Conservation (phyloP, 257 asterid genomes). For the Catharanthus roseus region DNA sequence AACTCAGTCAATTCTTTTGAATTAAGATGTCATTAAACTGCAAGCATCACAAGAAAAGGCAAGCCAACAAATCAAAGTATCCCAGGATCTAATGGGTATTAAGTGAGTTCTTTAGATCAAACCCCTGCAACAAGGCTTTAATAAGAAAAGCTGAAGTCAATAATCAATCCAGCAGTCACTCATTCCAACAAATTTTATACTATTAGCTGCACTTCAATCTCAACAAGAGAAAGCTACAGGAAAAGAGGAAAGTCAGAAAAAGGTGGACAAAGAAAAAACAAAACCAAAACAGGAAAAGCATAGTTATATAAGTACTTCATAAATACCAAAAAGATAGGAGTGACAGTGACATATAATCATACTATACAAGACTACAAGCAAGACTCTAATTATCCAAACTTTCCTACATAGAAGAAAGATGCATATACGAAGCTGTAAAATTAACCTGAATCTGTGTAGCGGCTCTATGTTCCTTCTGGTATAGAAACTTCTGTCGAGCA, state of each 20-base stretch:
- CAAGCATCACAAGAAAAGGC: not conserved
- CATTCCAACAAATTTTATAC: not conserved
- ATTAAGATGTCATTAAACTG: not conserved
- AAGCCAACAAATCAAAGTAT: not conserved
- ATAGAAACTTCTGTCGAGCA: conserved; percentile 50
- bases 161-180: not conserved
- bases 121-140: too few species aligned
- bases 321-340: not conserved
- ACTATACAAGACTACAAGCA: not conserved
- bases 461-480: conserved; percentile 61
- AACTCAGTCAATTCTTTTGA: not conserved
- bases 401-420: not conserved
- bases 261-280: not conserved
- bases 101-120: not conserved
- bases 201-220: not conserved
- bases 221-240: not conserved
- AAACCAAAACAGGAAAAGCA: too few species aligned
- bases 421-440: conserved; percentile 10
- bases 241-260: not conserved
- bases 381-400: not conserved
- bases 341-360: not conserved
- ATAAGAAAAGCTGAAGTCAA: not conserved
- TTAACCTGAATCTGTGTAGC: conserved; percentile 82
- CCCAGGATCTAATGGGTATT: not conserved
- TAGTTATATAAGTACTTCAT: not conserved